Conservation (phyloP, 106 monocot genomes). For the Dactylorhiza incarnata region DNA sequence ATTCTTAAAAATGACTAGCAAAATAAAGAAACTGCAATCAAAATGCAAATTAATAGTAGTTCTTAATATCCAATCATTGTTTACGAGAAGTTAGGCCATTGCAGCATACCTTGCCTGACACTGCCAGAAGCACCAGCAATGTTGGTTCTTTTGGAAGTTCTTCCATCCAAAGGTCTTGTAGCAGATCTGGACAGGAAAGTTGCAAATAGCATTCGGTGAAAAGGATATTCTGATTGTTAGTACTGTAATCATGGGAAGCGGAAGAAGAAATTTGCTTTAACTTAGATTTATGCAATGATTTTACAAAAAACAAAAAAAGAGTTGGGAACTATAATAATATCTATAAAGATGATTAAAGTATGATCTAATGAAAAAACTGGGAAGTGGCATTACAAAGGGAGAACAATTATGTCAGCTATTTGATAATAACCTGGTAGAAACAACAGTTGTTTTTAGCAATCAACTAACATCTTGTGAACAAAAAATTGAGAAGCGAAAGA, state of each 20-base stretch:
- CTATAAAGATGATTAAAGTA: too few species aligned
- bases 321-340: too few species aligned
- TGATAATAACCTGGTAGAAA: too few species aligned
- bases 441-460: too few species aligned
- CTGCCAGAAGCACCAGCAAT: conserved; percentile 8
- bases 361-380: too few species aligned
- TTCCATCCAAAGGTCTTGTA: conserved; percentile 9
- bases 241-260: background rate
- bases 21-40: background rate
- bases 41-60: background rate
- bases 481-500: too few species aligned
- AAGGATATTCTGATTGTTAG: background rate
- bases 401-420: too few species aligned
- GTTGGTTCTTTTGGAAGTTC: conserved; percentile 12
- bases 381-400: too few species aligned
- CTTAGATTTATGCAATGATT: background rate
- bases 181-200: conserved; percentile 4
- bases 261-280: background rate
- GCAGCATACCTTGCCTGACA: conserved; percentile 1
- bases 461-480: too few species aligned
- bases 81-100: background rate
- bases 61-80: background rate
- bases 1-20: background rate
- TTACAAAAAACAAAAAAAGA: too few species aligned
- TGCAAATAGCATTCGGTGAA: background rate